These are phyloP conservation scores for Globisporangium abappressorium DNA, from an alignment of 352 stramenopile genomes.

Conservation along the genomic window DNA sequence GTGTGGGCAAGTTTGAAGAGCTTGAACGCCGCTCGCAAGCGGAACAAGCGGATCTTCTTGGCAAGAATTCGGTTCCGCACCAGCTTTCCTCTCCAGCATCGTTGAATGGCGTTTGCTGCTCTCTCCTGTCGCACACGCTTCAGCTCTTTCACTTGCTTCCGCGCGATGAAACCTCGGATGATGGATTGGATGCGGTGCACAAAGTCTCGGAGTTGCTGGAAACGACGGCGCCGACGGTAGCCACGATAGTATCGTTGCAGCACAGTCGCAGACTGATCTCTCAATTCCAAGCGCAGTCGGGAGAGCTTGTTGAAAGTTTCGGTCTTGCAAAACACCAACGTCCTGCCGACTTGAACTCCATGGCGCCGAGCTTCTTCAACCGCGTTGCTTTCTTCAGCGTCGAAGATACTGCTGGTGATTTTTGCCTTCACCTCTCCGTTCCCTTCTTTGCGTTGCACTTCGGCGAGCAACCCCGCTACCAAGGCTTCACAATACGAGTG, in stretches of 20 bases:
- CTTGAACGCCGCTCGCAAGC: conserved; percentile 27
- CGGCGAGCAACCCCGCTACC: conserved; percentile 7
- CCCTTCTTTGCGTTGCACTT: conserved; percentile 9
- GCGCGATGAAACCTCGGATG: conserved; percentile 41
- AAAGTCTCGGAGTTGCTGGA: conserved; percentile 32
- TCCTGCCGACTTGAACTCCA: conserved; percentile 58
- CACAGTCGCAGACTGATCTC: conserved; percentile 30
- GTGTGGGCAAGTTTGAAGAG: conserved; percentile 23
- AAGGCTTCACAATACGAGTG: conserved; percentile 19
- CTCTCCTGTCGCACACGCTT: conserved; percentile 27
- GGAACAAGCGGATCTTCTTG: conserved; percentile 31
- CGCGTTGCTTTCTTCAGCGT: conserved; percentile 2
- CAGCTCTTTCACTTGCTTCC: conserved; percentile 30
- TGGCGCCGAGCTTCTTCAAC: conserved; percentile 17
- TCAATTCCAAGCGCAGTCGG: conserved; percentile 41
- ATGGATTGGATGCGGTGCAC: conserved; percentile 40
- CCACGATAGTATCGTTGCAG: conserved; percentile 49
- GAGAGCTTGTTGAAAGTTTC: conserved; percentile 53
- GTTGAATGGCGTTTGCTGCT: conserved; percentile 32
- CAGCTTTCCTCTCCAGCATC: conserved; percentile 23
- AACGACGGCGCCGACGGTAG: conserved; percentile 35
- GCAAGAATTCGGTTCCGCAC: conserved; percentile 19
- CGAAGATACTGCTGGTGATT: conserved; percentile 5
- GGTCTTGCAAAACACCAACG: conserved; percentile 65
- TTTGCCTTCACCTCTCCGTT: background rate